Evolutionary conservation across 2,329 filamentous ascomycete genomes (phyloP).

Genomic region (Trichoderma pleuroti): DNA sequence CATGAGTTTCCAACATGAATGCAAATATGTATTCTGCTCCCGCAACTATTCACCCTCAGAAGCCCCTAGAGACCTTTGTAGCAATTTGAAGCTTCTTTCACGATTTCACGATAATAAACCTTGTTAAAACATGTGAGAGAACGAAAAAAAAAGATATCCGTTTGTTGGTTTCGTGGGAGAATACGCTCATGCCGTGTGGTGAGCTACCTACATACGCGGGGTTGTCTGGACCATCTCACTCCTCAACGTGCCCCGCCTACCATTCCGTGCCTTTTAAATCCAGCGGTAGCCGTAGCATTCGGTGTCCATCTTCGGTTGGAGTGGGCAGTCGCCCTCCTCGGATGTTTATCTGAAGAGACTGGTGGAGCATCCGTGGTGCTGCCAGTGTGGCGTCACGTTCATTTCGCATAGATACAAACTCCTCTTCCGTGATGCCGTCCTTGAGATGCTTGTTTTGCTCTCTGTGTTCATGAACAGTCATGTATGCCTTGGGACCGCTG

Average conservation of each 20-base stretch:
- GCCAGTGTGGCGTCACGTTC: constrained; percentile 43
- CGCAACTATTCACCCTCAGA: no score
- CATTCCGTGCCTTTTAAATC: constrained; percentile 22
- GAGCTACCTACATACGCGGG: background rate
- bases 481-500: constrained; percentile 35
- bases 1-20: background rate
- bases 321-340: constrained; percentile 44
- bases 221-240: background rate
- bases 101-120: no score
- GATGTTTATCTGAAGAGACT: constrained; percentile 52
- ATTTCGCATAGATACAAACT: constrained; percentile 43
- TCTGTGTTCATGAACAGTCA: constrained; percentile 47
- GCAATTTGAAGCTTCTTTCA: no score
- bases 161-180: no score
- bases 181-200: background rate
- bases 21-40: background rate
- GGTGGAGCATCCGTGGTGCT: constrained; percentile 47
- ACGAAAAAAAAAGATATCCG: no score
- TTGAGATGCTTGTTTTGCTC: constrained; percentile 47
- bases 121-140: no score
- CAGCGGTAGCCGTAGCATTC: constrained; percentile 37
- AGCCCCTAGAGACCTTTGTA: no score
- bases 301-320: constrained; percentile 28
- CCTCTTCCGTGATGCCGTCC: constrained; percentile 38
- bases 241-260: background rate